Percentiles rank a stretch among this genome's conserved stretches.
These are phyloP conservation scores for Schizopora paradoxa DNA, from an alignment of 1,284 basidiomycete species.

Conservation along the genomic window DNA sequence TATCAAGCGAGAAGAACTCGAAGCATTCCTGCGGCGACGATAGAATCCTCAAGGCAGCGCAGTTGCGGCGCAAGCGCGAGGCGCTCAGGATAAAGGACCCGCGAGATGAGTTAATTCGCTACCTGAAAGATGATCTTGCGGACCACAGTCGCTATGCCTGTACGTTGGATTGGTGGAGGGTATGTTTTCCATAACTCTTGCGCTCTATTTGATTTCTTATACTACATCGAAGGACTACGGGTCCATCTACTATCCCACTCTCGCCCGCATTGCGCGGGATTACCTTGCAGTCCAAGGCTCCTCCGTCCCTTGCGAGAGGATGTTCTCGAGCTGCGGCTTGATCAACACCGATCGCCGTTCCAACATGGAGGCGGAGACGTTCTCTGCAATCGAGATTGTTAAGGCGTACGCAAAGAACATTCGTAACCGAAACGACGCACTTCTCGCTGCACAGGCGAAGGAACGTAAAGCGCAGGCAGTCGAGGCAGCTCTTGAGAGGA, in stretches of 20 bases:
- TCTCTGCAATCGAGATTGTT: constrained; percentile 21
- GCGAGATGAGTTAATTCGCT: background rate
- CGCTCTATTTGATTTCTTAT: background rate
- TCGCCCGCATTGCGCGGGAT: constrained; percentile 23
- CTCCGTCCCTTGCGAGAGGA: constrained; percentile 20
- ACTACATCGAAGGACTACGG: background rate
- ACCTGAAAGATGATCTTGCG: background rate
- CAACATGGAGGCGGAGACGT: constrained; percentile 16
- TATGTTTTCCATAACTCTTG: no score
- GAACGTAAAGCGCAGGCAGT: no score
- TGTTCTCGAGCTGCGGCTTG: constrained; percentile 21
- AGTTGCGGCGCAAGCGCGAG: background rate
- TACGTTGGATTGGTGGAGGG: constrained; percentile 20
- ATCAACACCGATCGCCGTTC: constrained; percentile 20
- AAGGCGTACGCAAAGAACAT: background rate
- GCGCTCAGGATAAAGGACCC: background rate
- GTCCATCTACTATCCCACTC: constrained; percentile 15
- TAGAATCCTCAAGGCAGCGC: background rate
- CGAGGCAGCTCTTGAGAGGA: no score
- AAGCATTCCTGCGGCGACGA: background rate
- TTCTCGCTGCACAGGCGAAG: no score
- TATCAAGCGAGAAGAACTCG: no score
- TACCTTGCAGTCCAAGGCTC: constrained; percentile 25
- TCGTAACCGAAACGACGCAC: background rate
- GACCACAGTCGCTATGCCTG: no score